phyloP scores from a whole-genome alignment of 176 grass and related monocot species.

The Aegilops tauschii region DNA sequence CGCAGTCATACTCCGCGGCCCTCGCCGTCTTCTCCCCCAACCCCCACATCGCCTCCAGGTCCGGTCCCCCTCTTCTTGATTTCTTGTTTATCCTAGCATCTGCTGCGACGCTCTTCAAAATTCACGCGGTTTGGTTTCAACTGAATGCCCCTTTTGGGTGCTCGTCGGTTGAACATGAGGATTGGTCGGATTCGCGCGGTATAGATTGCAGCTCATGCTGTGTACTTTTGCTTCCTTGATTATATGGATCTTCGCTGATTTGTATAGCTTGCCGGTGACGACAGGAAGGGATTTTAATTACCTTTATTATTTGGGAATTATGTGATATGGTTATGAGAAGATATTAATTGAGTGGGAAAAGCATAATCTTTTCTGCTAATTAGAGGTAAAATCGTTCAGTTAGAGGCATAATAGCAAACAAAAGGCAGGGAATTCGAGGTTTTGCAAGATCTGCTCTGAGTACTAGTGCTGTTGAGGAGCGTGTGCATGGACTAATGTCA shows the following conservation, averaged over 20 bases:
- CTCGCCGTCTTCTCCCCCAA: constrained; percentile 76
- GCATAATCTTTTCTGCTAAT: neutral
- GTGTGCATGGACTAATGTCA: neutral
- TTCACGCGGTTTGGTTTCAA: neutral
- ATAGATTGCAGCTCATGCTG: neutral
- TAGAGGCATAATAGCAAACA: neutral
- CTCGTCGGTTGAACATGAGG: constrained; percentile 25
- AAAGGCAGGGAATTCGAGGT: neutral
- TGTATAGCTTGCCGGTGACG: neutral
- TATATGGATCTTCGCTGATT: neutral
- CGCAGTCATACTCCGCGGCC: constrained; percentile 53
- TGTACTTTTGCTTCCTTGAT: neutral
- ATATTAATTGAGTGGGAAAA: constrained; percentile 7
- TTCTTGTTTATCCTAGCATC: neutral
- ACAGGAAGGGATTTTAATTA: neutral
- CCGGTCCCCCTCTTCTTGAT: constrained; percentile 12
- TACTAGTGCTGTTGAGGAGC: neutral
- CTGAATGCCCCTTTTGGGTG: neutral
- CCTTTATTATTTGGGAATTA: neutral
- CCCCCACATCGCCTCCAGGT: constrained; percentile 80
- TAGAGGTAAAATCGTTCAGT: neutral
- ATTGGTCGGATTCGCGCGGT: constrained; percentile 13
- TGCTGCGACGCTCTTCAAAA: neutral
- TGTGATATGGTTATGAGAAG: neutral
- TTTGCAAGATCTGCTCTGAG: neutral